phyloP scores from a whole-genome alignment of 371 early-diverging fungal species.

The Coemansia sp. region DNA sequence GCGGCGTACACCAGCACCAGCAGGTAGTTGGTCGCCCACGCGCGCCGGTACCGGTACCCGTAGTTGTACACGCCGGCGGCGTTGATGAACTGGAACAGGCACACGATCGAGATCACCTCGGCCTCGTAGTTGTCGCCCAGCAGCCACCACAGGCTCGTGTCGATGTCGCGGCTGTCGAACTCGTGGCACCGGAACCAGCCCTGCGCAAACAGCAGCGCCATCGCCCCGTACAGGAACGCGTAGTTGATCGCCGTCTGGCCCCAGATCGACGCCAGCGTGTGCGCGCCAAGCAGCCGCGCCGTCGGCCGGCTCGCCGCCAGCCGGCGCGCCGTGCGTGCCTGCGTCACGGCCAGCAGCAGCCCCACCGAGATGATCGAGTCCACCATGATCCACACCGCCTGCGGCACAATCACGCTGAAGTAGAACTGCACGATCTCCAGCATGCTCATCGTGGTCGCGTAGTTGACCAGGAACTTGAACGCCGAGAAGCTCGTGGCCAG shows the following conservation, averaged over 20 bases:
- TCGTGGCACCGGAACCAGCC: conserved; percentile 72
- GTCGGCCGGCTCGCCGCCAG: conserved; percentile 67
- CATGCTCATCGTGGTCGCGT: conserved; percentile 65
- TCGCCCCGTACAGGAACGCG: conserved; percentile 56
- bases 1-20: conserved; percentile 57
- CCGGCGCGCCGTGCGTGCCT: conserved; percentile 58
- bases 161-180: conserved; percentile 64
- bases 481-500: conserved; percentile 73
- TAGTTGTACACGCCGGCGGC: conserved; percentile 68
- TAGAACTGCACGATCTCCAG: conserved; percentile 70
- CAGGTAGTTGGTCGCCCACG: conserved; percentile 64
- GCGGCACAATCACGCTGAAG: conserved; percentile 63
- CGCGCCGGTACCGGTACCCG: conserved; percentile 62
- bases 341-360: conserved; percentile 67
- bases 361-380: conserved; percentile 68
- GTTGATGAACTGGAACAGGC: conserved; percentile 65
- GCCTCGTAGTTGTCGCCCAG: conserved; percentile 77
- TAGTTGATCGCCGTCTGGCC: conserved; percentile 69
- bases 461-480: conserved; percentile 79
- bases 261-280: conserved; percentile 64
- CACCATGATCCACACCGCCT: conserved; percentile 72
- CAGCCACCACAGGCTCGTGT: conserved; percentile 75
- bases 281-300: conserved; percentile 65
- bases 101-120: conserved; percentile 59
- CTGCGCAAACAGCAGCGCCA: conserved; percentile 64